These are phyloP conservation scores for Calycina marina DNA, from an alignment of 2,329 filamentous ascomycete species.

Conservation along the genomic window DNA sequence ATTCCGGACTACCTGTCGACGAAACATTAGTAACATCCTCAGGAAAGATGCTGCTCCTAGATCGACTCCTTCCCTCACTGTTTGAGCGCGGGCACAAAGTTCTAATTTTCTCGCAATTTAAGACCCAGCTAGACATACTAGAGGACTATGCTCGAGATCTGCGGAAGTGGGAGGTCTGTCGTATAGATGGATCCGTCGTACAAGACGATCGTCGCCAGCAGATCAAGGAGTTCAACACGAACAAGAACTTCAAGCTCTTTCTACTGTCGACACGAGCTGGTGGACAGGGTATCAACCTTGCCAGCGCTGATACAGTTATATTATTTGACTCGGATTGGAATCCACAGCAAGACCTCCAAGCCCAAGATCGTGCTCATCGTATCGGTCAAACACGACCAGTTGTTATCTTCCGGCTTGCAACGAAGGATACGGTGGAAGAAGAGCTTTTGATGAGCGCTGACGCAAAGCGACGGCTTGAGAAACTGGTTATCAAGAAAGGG, in stretches of 20 bases:
- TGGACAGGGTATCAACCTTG: constrained; percentile 89
- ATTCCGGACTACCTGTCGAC: constrained; percentile 47
- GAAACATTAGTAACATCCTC: constrained; percentile 74
- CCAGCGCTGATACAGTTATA: constrained; percentile 81
- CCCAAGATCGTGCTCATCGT: constrained; percentile 86
- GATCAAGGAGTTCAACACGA: constrained; percentile 58
- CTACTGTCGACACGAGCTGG: constrained; percentile 81
- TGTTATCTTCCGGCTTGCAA: constrained; percentile 85
- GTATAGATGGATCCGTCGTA: constrained; percentile 78
- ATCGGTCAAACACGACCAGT: constrained; percentile 90
- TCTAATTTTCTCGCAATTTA: constrained; percentile 93
- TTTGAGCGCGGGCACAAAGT: constrained; percentile 72
- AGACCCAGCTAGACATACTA: constrained; percentile 80
- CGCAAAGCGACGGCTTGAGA: constrained; percentile 81
- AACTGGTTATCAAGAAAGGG: constrained; percentile 90
- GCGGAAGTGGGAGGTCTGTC: constrained; percentile 66
- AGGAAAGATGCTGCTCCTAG: constrained; percentile 90
- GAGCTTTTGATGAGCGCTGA: constrained; percentile 75
- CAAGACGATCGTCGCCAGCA: constrained; percentile 57
- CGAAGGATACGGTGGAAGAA: constrained; percentile 85
- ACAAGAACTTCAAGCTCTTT: constrained; percentile 58
- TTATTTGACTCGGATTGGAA: constrained; percentile 90
- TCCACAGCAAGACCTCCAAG: constrained; percentile 91
- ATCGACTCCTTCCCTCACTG: constrained; percentile 65
- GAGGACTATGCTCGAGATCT: constrained; percentile 74